These are phyloP conservation scores for Metschnikowia borealis DNA, from an alignment of 805 yeast genomes.

Conservation along the genomic window DNA sequence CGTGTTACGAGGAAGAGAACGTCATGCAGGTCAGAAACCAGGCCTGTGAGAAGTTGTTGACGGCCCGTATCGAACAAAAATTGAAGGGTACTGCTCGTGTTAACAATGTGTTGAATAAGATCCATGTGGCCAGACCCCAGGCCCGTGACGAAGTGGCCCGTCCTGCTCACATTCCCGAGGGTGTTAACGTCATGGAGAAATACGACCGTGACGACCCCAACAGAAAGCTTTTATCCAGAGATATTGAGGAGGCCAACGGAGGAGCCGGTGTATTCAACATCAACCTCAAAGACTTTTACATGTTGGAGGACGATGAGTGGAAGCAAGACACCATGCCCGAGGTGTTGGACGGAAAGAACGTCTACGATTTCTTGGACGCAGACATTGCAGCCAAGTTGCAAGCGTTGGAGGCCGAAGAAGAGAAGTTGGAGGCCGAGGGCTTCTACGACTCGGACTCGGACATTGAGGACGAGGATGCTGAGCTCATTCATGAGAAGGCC, in stretches of 20 bases:
- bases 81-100: slow-evolving; percentile 89
- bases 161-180: slow-evolving; percentile 79
- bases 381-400: slow-evolving; percentile 91
- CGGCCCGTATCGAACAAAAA: slow-evolving; percentile 95
- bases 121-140: slow-evolving; percentile 89
- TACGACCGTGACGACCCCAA: slow-evolving; percentile 79
- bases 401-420: slow-evolving; percentile 97
- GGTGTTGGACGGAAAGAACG: slow-evolving; percentile 91
- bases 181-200: slow-evolving; percentile 53
- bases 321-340: slow-evolving; percentile 97
- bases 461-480: slow-evolving; percentile 48
- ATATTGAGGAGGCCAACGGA: slow-evolving; percentile 90
- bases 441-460: slow-evolving; percentile 87
- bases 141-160: slow-evolving; percentile 83
- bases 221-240: slow-evolving; percentile 77
- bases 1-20: slow-evolving; percentile 91
- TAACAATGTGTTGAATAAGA: slow-evolving; percentile 84
- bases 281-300: slow-evolving; percentile 86
- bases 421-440: slow-evolving; percentile 86
- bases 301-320: slow-evolving; percentile 96
- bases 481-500: slow-evolving; percentile 74
- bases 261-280: slow-evolving; percentile 98
- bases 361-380: slow-evolving; percentile 94
- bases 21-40: slow-evolving; percentile 94
- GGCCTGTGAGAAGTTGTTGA: slow-evolving; percentile 94